Percentiles rank a stretch among this genome's conserved stretches.
phyloP scores from a whole-genome alignment of 2,329 filamentous ascomycete species.

The Tolypocladium album region DNA sequence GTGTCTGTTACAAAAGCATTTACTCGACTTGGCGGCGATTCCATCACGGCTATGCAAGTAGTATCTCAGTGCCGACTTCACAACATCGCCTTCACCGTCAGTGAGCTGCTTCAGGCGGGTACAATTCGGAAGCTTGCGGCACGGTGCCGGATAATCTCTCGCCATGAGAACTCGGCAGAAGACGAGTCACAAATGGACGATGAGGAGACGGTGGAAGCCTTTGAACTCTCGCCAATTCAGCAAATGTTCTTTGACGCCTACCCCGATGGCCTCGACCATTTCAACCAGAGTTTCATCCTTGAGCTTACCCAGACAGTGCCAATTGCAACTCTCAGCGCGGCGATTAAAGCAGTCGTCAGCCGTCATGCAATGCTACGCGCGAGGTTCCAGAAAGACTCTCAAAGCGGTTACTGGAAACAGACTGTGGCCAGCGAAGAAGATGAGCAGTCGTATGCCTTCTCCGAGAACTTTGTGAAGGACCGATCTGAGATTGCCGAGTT shows the following conservation, averaged over 20 bases:
- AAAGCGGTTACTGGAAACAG: constrained; percentile 9
- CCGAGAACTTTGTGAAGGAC: not conserved
- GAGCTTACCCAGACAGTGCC: constrained; percentile 12
- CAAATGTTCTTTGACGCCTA: constrained; percentile 27
- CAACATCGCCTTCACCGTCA: constrained; percentile 17
- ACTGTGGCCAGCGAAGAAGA: constrained; percentile 8
- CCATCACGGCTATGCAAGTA: constrained; percentile 31
- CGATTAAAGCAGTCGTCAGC: constrained; percentile 14
- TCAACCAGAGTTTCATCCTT: constrained; percentile 34
- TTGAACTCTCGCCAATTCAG: constrained; percentile 32
- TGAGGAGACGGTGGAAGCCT: constrained; percentile 16
- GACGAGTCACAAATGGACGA: not conserved
- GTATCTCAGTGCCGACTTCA: constrained; percentile 24
- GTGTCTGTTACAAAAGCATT: constrained; percentile 23
- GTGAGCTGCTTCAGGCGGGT: constrained; percentile 18
- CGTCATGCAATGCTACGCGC: constrained; percentile 25
- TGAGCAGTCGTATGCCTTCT: constrained; percentile 1
- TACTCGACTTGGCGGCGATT: constrained; percentile 30
- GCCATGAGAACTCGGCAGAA: not conserved
- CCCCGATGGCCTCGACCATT: constrained; percentile 19
- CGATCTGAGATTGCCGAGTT: not conserved
- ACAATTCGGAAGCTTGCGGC: constrained; percentile 16
- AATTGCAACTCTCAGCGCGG: constrained; percentile 5
- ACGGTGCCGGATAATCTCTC: not conserved
- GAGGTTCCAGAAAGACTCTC: constrained; percentile 11